These are phyloP conservation scores for Gossypium bickii DNA, from an alignment of 345 rosid genomes.

Conservation along the genomic window DNA sequence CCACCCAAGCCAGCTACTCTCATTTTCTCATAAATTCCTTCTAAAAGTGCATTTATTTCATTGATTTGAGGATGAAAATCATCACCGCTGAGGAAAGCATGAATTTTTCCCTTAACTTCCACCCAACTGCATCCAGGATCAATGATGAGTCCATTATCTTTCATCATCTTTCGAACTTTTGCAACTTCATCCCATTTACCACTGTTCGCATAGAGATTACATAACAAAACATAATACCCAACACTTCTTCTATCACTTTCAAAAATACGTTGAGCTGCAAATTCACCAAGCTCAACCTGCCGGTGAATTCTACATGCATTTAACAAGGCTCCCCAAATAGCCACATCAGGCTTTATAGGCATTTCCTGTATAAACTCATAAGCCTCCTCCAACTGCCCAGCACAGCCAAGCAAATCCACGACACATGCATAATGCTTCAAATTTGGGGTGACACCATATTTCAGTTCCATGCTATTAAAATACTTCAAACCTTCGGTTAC, in stretches of 20 bases:
- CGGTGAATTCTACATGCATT: constrained; percentile 68
- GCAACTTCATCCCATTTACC: constrained; percentile 71
- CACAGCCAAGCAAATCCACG: constrained; percentile 83
- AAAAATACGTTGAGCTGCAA: constrained; percentile 55
- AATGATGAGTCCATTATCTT: constrained; percentile 54
- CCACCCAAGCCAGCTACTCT: constrained; percentile 31
- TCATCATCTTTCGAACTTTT: constrained; percentile 55
- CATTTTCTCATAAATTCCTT: constrained; percentile 61
- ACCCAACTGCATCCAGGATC: constrained; percentile 93
- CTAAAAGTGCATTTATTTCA: constrained; percentile 55
- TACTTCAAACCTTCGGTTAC: constrained; percentile 58
- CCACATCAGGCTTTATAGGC: constrained; percentile 65
- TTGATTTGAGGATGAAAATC: constrained; percentile 49
- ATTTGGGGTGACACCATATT: constrained; percentile 52
- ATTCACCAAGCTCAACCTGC: constrained; percentile 52
- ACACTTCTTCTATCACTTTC: constrained; percentile 53
- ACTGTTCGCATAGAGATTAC: constrained; percentile 58
- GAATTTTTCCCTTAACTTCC: constrained; percentile 68
- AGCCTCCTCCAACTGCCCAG: constrained; percentile 64
- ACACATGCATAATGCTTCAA: constrained; percentile 77
- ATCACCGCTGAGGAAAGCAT: constrained; percentile 75
- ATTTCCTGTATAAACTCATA: constrained; percentile 51
- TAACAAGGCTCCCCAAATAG: constrained; percentile 85
- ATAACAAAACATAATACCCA: constrained; percentile 66
- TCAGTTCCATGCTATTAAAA: constrained; percentile 51